Conservation (phyloP, 805 yeast species). For the Myxozyma sirexii region DNA sequence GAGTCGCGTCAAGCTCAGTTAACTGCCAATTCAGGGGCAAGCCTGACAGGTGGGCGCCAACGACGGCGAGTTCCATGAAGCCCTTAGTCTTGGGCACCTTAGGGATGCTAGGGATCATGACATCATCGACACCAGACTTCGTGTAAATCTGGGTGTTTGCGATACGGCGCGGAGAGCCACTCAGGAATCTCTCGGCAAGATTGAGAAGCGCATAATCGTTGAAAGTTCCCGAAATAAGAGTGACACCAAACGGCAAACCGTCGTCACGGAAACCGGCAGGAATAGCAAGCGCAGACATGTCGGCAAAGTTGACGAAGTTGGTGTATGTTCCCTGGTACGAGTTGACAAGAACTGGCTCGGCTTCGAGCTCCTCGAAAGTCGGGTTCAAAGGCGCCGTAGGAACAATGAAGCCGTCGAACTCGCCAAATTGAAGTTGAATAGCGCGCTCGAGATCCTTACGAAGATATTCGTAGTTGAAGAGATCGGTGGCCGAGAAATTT, state of each 20-base stretch:
- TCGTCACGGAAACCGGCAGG: conserved; percentile 89
- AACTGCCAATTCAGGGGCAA: conserved; percentile 94
- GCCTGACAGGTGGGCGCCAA: conserved; percentile 92
- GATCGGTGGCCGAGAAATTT: conserved; percentile 75
- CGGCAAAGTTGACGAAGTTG: conserved; percentile 93
- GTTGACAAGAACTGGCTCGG: conserved; percentile 81
- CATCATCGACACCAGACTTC: conserved; percentile 49
- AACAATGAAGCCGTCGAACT: conserved; percentile 75
- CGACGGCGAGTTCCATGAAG: conserved; percentile 82
- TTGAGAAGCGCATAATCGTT: conserved; percentile 88
- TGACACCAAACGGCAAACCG: conserved; percentile 89
- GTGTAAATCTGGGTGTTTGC: conserved; percentile 54
- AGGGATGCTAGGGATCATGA: conserved; percentile 51
- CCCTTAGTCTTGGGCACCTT: conserved; percentile 49
- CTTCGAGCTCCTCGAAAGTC: conserved; percentile 66
- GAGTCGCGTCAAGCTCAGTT: conserved; percentile 75
- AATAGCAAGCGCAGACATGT: conserved; percentile 84
- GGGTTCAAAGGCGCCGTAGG: conserved; percentile 97
- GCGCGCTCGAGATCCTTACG: conserved; percentile 76
- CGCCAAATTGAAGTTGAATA: conserved; percentile 56
- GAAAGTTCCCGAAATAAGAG: conserved; percentile 77
- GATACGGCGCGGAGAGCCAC: conserved; percentile 52
- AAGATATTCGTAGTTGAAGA: conserved; percentile 82
- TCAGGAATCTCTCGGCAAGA: conserved; percentile 71
- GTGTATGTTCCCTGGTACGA: conserved; percentile 98